Evolutionary conservation across 1,284 basidiomycete genomes (phyloP).

Genomic region (Agroathelia rolfsii): DNA sequence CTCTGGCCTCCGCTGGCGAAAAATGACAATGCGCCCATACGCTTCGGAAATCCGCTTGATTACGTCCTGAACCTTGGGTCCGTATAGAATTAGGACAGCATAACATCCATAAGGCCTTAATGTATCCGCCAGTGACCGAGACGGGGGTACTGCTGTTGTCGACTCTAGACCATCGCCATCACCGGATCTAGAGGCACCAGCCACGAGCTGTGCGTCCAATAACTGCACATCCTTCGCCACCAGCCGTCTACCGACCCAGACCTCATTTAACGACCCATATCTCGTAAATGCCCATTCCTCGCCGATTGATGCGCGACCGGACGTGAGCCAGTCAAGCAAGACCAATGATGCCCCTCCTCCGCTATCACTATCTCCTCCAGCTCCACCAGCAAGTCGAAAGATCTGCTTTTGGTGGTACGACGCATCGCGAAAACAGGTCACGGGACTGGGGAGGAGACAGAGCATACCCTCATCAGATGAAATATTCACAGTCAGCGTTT

Average conservation of each 20-base stretch:
- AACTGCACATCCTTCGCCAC: constrained; percentile 71
- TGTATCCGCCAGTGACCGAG: constrained; percentile 43
- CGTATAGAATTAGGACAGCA: constrained; percentile 70
- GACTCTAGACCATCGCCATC: no score
- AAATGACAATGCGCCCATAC: constrained; percentile 53
- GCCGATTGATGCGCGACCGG: constrained; percentile 67
- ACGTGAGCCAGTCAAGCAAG: constrained; percentile 87
- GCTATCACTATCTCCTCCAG: no score
- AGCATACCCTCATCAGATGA: constrained; percentile 43
- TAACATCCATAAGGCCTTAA: constrained; percentile 78
- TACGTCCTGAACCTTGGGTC: constrained; percentile 40
- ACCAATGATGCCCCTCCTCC: constrained; percentile 50
- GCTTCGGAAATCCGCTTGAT: constrained; percentile 34
- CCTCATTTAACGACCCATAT: constrained; percentile 82
- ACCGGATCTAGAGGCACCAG: no score
- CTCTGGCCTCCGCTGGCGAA: constrained; percentile 42
- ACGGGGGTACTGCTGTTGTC: no score
- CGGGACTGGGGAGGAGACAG: constrained; percentile 82
- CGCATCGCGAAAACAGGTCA: constrained; percentile 84
- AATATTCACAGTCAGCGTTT: constrained; percentile 50
- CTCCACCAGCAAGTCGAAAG: constrained; percentile 57
- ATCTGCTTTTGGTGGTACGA: constrained; percentile 76
- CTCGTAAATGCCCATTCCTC: constrained; percentile 86
- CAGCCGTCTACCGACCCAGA: constrained; percentile 54
- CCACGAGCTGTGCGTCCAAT: no score